phyloP scores from a whole-genome alignment of 345 rosid genomes.

The Physaria fendleri region DNA sequence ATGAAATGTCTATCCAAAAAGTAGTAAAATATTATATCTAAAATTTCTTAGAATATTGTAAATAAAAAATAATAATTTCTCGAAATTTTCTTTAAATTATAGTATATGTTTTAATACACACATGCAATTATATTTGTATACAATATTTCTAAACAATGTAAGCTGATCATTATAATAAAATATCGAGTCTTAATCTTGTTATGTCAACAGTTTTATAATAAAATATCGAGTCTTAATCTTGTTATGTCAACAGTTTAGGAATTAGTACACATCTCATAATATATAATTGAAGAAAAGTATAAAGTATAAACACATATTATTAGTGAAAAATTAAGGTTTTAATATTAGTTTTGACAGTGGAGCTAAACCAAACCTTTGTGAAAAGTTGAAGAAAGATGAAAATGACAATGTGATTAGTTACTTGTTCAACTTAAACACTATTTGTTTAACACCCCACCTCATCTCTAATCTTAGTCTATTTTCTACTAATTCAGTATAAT shows the following conservation, averaged over 20 bases:
- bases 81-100: too few species aligned
- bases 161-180: background rate
- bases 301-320: background rate
- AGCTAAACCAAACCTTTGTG: conserved; percentile 25
- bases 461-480: background rate
- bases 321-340: conserved; percentile 5
- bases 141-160: too few species aligned
- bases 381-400: conserved; percentile 10
- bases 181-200: background rate
- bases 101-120: too few species aligned
- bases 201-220: background rate
- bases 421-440: conserved; percentile 17
- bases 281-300: background rate
- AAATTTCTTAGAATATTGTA: too few species aligned
- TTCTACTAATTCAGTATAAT: background rate
- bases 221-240: background rate
- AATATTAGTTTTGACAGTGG: conserved; percentile 16
- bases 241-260: background rate
- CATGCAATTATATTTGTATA: too few species aligned
- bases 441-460: background rate
- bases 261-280: background rate
- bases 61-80: too few species aligned
- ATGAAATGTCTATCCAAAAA: too few species aligned
- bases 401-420: conserved; percentile 15
- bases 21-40: too few species aligned